Conservation (phyloP, 345 rosid genomes). For the Passiflora organensis region DNA sequence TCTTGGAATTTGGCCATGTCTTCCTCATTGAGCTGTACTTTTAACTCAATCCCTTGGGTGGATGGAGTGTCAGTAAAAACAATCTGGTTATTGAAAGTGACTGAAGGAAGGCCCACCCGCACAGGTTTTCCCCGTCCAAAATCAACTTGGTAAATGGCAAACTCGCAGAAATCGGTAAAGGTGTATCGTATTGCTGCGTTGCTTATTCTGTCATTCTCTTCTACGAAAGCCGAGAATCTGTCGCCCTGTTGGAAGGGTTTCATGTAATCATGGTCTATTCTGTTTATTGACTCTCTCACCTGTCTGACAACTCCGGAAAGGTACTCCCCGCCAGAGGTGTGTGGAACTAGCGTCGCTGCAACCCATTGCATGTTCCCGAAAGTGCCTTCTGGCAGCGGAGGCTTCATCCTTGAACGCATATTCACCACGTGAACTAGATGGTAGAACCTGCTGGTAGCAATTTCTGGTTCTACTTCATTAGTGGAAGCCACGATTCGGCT, state of each 20-base stretch:
- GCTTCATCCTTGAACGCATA: not conserved
- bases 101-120: not conserved
- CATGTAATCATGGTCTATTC: not conserved
- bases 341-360: not conserved
- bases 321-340: not conserved
- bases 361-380: not conserved
- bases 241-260: not conserved
- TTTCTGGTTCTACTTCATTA: not conserved
- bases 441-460: not conserved
- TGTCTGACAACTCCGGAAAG: not conserved
- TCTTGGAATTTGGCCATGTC: conserved; percentile 7
- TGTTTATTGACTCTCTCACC: not conserved
- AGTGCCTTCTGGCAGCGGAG: not conserved
- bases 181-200: not conserved
- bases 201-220: not conserved
- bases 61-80: not conserved
- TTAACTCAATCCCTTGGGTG: conserved; percentile 1
- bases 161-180: conserved; percentile 2
- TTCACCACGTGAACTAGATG: not conserved
- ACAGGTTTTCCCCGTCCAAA: conserved; percentile 10
- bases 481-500: not conserved
- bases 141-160: conserved; percentile 8
- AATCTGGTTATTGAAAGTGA: conserved; percentile 4
- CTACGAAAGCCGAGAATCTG: not conserved
- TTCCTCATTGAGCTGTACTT: not conserved